Evolutionary conservation across 176 grass and related monocot genomes (phyloP).

Genomic region (Cocos nucifera): DNA sequence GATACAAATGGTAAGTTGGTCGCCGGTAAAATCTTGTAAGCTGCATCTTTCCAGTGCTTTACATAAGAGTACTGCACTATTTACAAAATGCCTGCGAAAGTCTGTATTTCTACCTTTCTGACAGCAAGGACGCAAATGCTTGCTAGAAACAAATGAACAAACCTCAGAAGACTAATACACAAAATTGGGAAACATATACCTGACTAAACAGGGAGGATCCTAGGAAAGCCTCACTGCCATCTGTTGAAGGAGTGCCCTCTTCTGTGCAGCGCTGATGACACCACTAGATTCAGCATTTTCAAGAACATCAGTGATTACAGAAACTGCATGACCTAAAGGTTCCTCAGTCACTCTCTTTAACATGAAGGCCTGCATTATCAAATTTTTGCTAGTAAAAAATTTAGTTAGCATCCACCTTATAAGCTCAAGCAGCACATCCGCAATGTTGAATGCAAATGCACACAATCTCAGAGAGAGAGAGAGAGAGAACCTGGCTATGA

Average conservation of each 20-base stretch:
- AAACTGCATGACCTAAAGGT: conserved; percentile 49
- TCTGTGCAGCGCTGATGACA: conserved; percentile 52
- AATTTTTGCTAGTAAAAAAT: conserved; percentile 11
- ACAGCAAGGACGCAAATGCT: too few species aligned
- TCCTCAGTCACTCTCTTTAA: conserved; percentile 75
- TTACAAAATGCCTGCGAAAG: too few species aligned
- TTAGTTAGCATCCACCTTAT: not conserved
- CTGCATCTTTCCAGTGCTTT: too few species aligned
- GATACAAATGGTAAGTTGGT: too few species aligned
- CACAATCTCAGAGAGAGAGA: not conserved
- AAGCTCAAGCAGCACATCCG: too few species aligned
- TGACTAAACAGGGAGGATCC: not conserved
- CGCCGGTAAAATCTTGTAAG: too few species aligned
- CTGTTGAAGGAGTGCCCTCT: conserved; percentile 67
- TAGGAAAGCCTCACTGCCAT: conserved; percentile 75
- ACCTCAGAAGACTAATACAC: too few species aligned
- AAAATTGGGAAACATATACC: too few species aligned
- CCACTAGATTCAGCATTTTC: conserved; percentile 64
- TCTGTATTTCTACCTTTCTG: too few species aligned
- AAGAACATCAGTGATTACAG: conserved; percentile 67
- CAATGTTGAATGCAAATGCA: too few species aligned
- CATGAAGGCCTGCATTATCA: conserved; percentile 59
- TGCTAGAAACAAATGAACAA: too few species aligned
- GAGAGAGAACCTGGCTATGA: conserved; percentile 48
- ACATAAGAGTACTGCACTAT: too few species aligned